Evolutionary conservation across 306 rosid species (phyloP).

Genomic region (Glycine tomentella): DNA sequence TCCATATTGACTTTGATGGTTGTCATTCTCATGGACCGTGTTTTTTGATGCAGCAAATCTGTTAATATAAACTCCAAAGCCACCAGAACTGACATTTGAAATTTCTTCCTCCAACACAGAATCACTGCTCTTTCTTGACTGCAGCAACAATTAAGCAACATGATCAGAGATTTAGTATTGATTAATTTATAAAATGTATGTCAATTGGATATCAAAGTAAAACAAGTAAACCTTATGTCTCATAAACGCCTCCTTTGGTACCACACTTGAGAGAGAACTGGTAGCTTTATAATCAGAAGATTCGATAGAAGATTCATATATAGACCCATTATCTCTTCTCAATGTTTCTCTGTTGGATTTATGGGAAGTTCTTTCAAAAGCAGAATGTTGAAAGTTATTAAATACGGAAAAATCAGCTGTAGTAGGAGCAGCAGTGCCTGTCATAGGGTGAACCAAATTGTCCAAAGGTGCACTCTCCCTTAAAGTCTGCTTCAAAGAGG

Average conservation of each 20-base stretch:
- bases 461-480: conserved; percentile 55
- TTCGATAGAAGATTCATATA: conserved; percentile 53
- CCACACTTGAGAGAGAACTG: conserved; percentile 42
- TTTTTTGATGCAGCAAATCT: conserved; percentile 54
- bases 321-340: conserved; percentile 58
- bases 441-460: conserved; percentile 54
- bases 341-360: conserved; percentile 62
- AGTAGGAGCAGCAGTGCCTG: conserved; percentile 48
- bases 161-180: conserved; percentile 22
- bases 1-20: conserved; percentile 55
- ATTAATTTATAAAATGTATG: conserved; percentile 27
- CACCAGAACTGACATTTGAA: conserved; percentile 43
- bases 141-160: conserved; percentile 54
- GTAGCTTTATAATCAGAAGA: conserved; percentile 52
- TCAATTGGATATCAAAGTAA: conserved; percentile 43
- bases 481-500: conserved; percentile 49
- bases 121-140: conserved; percentile 59
- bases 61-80: conserved; percentile 46
- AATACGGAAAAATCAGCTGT: conserved; percentile 45
- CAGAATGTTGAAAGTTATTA: conserved; percentile 57
- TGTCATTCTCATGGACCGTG: conserved; percentile 46
- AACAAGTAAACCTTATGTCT: conserved; percentile 67
- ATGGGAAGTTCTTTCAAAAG: conserved; percentile 58
- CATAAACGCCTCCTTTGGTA: conserved; percentile 58
- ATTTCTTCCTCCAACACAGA: conserved; percentile 57